A percentile compares a stretch with the other conserved stretches of the same genome.
These are phyloP conservation scores for Euptelea pleiosperma DNA, from an alignment of 164 flowering plant genomes.

Conservation along the genomic window DNA sequence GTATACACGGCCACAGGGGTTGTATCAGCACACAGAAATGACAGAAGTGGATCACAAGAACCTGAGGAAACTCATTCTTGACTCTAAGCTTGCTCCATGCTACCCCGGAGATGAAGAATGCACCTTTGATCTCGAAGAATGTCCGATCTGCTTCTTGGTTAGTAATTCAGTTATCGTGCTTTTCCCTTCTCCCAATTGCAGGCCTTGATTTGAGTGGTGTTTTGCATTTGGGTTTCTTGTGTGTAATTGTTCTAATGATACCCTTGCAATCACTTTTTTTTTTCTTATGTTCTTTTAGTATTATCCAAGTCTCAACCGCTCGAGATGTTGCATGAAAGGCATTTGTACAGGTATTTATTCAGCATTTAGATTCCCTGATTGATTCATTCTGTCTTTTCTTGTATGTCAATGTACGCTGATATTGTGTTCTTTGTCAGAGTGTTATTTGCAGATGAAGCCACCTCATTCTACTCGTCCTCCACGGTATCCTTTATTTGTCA, in stretches of 20 bases:
- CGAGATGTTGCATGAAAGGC: conserved; percentile 95
- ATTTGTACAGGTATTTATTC: conserved; percentile 82
- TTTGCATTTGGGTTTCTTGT: neutral
- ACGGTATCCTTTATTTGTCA: conserved; percentile 70
- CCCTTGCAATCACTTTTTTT: too few relatives aligned
- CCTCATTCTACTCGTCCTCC: conserved; percentile 94
- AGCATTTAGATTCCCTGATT: neutral
- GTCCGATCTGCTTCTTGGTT: conserved; percentile 98
- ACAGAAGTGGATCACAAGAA: conserved; percentile 96
- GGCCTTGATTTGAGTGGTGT: neutral
- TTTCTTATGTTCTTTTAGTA: conserved; percentile 38
- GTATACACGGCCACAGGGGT: conserved; percentile 87
- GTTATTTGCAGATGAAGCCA: conserved; percentile 95
- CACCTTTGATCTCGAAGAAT: conserved; percentile 70
- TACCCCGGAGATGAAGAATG: conserved; percentile 86
- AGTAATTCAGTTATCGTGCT: conserved; percentile 15
- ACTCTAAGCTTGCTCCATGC: conserved; percentile 93
- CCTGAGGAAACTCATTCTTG: conserved; percentile 88
- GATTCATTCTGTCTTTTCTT: too few relatives aligned
- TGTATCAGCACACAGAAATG: conserved; percentile 71
- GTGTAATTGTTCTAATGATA: neutral
- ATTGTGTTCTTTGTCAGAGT: conserved; percentile 49
- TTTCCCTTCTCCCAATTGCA: neutral
- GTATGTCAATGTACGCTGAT: too few relatives aligned
- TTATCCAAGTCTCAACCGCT: conserved; percentile 95